phyloP scores from a whole-genome alignment of 1,139 yeast species.

The Blastobotrys petasosporus region DNA sequence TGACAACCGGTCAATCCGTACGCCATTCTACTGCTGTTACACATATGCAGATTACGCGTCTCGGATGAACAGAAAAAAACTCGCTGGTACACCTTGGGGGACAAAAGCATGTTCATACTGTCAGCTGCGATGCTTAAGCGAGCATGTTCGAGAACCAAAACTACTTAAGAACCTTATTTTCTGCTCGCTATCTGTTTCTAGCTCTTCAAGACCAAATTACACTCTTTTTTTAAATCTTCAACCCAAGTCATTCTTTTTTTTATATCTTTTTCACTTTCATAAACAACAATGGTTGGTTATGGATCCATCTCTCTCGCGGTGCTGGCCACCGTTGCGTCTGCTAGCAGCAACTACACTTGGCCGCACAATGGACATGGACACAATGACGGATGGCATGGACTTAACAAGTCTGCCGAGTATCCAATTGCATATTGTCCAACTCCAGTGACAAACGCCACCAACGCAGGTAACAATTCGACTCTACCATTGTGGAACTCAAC shows the following conservation, averaged over 20 bases:
- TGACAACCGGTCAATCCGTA: too few species aligned
- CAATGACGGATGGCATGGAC: too few species aligned
- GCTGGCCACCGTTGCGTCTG: conserved; percentile 8
- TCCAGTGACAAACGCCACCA: neutral
- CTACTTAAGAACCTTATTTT: neutral
- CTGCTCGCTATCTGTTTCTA: neutral
- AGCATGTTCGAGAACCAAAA: too few species aligned
- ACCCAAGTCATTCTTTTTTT: neutral
- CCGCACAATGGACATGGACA: too few species aligned
- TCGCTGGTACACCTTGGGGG: too few species aligned
- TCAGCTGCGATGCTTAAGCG: too few species aligned
- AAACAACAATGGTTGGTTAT: conserved; percentile 5
- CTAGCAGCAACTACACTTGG: neutral
- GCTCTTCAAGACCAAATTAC: conserved; percentile 3
- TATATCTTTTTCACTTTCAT: neutral
- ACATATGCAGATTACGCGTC: too few species aligned
- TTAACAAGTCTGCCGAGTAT: too few species aligned
- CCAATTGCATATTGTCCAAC: neutral
- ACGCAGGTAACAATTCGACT: neutral
- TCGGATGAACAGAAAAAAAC: too few species aligned
- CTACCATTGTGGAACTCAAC: too few species aligned
- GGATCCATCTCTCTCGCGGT: conserved; percentile 2
- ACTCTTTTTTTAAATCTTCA: neutral
- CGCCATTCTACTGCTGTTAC: too few species aligned
- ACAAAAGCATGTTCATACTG: too few species aligned